Evolutionary conservation across 192 early-diverging fungal genomes (phyloP), one percentile per base, ranked within the genome.

Genomic region (Coemansia sp.): DNA sequence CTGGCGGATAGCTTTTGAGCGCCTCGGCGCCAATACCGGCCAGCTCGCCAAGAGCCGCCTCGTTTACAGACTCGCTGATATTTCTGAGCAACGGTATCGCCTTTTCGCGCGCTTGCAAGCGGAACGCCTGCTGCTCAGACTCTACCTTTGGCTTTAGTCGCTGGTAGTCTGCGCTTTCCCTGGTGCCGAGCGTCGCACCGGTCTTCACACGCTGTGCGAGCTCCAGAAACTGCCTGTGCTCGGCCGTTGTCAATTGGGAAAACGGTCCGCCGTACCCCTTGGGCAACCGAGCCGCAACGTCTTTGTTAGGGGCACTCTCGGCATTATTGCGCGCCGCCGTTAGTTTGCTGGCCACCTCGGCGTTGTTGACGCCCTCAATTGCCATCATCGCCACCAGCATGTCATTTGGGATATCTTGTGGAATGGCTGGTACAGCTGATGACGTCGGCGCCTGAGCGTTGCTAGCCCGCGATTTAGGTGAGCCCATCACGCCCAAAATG

Each of bases 311-410:
- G 3, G 52, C 31, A 6, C 24, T 65, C 29, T 55, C 31, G 29
- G 43, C 9, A 0, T 36, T 29, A n/a, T 36, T 46, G 60, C 29
- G 34, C 2, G 36, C 34, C 18, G 65, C 5, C 1, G 60, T 31
- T 24, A 57, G 20, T n/a, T 63, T 38, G 38, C 49, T 63, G 63
- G 20, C 5, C 13, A 16, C 65, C 67, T 68, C 22, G 44, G 9
- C 29, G 54, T 36, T 29, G 51, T 27, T 49, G 51, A 22, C 18
- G 13, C 77, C 77, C 49, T 84, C 81, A 10, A 84, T 70, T 9
- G 81, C 81, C 68, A 65, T 64, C 81, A 84, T 78, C 16, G 76
- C 81, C 36, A 69, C 77, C 22, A 84, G 41, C 73, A 84, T 73
- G 43, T 84, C 81, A 41, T 60, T 65, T 1, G 81, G 71, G 11